Conservation (phyloP, 2,329 filamentous ascomycete species). For the Neodidymelliopsis sp. region DNA sequence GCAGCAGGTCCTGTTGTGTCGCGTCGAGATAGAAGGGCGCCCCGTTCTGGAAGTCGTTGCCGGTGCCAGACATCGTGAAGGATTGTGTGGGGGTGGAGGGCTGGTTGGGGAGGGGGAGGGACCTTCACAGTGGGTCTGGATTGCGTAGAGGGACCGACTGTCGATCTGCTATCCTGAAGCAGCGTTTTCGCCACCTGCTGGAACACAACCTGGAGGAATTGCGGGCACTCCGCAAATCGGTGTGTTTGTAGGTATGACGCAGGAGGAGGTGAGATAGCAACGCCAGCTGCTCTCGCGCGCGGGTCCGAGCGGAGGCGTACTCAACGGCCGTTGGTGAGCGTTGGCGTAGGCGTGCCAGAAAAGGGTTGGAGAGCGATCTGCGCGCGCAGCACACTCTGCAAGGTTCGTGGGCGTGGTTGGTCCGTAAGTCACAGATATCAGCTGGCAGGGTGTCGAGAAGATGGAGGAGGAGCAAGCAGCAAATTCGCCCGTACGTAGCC, state of each 20-base stretch:
- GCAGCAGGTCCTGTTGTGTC: conserved; percentile 57
- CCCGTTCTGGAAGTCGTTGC: conserved; percentile 51
- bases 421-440: neutral
- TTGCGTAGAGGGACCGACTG: conserved; percentile 1
- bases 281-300: conserved; percentile 16
- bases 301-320: conserved; percentile 20
- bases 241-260: conserved; percentile 23
- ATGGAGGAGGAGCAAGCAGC: conserved; percentile 23
- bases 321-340: neutral
- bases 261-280: conserved; percentile 6
- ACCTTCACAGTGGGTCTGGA: neutral
- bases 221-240: conserved; percentile 4
- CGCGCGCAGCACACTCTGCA: conserved; percentile 19
- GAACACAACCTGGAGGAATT: conserved; percentile 3
- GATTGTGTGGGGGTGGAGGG: conserved; percentile 25
- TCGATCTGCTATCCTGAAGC: conserved; percentile 5
- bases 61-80: conserved; percentile 46
- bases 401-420: conserved; percentile 5
- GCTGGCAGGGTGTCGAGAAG: conserved; percentile 14
- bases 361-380: conserved; percentile 7
- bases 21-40: conserved; percentile 54
- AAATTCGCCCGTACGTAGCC: conserved; percentile 21
- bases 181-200: conserved; percentile 16
- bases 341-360: conserved; percentile 4
- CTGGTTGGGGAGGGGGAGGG: conserved; percentile 3